Evolutionary conservation across 192 early-diverging fungal genomes (phyloP).

Genomic region (Lobosporangium transversale): DNA sequence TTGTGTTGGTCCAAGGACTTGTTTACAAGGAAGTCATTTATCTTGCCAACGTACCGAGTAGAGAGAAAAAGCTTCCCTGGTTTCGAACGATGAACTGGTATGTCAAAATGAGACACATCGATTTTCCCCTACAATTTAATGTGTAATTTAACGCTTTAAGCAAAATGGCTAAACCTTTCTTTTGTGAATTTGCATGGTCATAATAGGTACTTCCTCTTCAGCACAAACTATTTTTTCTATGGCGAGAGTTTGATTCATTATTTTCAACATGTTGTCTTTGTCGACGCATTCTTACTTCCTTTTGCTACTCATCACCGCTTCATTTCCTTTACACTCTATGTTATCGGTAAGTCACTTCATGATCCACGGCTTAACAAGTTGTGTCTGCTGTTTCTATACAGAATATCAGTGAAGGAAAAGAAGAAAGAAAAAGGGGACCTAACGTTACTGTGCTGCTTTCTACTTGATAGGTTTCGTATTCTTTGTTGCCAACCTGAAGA

Average conservation of each 20-base stretch:
- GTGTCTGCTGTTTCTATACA: not conserved
- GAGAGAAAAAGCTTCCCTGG: constrained; percentile 89
- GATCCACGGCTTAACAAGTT: not conserved
- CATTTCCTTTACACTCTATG: constrained; percentile 91
- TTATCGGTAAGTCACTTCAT: constrained; percentile 67
- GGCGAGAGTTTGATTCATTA: constrained; percentile 93
- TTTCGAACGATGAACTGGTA: constrained; percentile 89
- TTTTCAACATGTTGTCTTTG: constrained; percentile 83
- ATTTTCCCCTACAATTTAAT: too few species aligned
- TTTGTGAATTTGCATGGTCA: not conserved
- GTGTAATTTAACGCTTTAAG: too few species aligned
- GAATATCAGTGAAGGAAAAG: too few species aligned
- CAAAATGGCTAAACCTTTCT: not conserved
- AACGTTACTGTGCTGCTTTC: not conserved
- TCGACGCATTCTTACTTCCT: constrained; percentile 84
- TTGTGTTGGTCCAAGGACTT: constrained; percentile 81
- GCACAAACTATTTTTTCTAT: constrained; percentile 94
- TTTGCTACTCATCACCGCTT: constrained; percentile 95
- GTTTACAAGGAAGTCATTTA: constrained; percentile 95
- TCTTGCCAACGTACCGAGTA: constrained; percentile 82
- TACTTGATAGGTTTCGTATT: constrained; percentile 76
- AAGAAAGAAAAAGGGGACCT: too few species aligned
- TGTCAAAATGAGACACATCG: too few species aligned
- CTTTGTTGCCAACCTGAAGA: constrained; percentile 93
- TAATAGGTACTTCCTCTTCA: constrained; percentile 84